Evolutionary conservation across 2,329 filamentous ascomycete species (phyloP).

Genomic region (Pseudogymnoascus sp.): DNA sequence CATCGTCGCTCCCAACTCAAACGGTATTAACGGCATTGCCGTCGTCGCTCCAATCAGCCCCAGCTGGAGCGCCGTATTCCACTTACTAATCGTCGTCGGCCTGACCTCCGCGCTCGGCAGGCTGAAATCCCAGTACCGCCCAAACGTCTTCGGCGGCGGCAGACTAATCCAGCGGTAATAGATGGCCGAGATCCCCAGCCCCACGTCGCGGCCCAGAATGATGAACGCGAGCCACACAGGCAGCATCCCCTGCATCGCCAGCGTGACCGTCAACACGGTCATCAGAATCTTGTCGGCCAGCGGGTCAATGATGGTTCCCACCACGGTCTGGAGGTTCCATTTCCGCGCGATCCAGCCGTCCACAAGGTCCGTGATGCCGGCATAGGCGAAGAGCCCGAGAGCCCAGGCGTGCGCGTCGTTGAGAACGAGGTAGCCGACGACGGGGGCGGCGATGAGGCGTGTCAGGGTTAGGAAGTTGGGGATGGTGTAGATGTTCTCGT

Average conservation of each 20-base stretch:
- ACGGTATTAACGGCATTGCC: slow-evolving; percentile 66
- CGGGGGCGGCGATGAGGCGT: slow-evolving; percentile 72
- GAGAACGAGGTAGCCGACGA: slow-evolving; percentile 82
- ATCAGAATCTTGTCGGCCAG: slow-evolving; percentile 97
- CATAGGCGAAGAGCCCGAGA: slow-evolving; percentile 82
- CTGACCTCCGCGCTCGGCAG: slow-evolving; percentile 80
- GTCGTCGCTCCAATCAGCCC: slow-evolving; percentile 80
- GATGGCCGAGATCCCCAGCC: slow-evolving; percentile 75
- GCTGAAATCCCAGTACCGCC: slow-evolving; percentile 94
- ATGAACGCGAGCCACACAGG: slow-evolving; percentile 85
- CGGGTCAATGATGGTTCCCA: slow-evolving; percentile 89
- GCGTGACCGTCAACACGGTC: slow-evolving; percentile 81
- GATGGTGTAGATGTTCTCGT: slow-evolving; percentile 95
- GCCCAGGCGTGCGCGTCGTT: slow-evolving; percentile 74
- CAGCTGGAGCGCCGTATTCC: slow-evolving; percentile 90
- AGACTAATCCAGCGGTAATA: slow-evolving; percentile 96
- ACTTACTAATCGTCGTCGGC: slow-evolving; percentile 77
- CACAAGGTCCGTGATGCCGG: slow-evolving; percentile 82
- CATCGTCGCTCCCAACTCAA: slow-evolving; percentile 48
- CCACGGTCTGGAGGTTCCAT: slow-evolving; percentile 85
- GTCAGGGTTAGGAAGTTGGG: slow-evolving; percentile 89
- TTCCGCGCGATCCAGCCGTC: slow-evolving; percentile 89
- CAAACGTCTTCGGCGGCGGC: slow-evolving; percentile 85
- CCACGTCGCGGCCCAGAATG: slow-evolving; percentile 82
- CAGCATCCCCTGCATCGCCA: slow-evolving; percentile 75